These are phyloP conservation scores for Podaxis rugospora DNA, from an alignment of 768 basidiomycete genomes.

Conservation along the genomic window DNA sequence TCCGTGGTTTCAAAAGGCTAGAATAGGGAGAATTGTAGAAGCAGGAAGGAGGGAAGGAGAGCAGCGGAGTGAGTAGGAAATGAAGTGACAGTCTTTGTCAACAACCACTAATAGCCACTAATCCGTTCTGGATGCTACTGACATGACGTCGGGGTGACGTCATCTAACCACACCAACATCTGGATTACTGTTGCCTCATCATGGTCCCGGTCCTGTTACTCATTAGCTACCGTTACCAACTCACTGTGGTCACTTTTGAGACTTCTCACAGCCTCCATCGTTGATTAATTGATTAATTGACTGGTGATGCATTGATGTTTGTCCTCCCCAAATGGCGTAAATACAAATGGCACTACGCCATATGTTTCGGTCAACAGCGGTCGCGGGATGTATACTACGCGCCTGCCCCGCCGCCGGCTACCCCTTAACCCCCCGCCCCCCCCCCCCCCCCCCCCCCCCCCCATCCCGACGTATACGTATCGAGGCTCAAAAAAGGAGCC, in stretches of 20 bases:
- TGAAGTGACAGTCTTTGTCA: background rate
- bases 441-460: too few species aligned
- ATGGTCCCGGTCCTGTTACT: background rate
- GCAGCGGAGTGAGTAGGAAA: background rate
- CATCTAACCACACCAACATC: background rate
- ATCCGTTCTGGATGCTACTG: background rate
- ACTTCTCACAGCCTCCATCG: too few species aligned
- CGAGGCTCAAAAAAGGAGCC: too few species aligned
- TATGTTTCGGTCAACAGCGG: too few species aligned
- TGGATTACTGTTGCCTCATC: background rate
- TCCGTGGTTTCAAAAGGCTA: background rate
- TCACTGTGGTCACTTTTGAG: background rate
- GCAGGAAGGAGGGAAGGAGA: background rate
- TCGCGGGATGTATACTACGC: too few species aligned
- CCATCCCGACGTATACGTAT: too few species aligned
- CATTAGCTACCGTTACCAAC: background rate
- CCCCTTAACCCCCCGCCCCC: too few species aligned
- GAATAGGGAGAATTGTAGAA: background rate
- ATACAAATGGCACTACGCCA: too few species aligned
- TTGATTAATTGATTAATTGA: too few species aligned
- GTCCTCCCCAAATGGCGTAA: too few species aligned
- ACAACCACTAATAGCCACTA: slow-evolving; percentile 1
- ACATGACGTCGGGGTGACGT: slow-evolving; percentile 7
- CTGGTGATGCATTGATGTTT: too few species aligned
- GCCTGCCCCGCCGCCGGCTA: too few species aligned